These are phyloP conservation scores for Globisporangium nagaii DNA, from an alignment of 352 stramenopile genomes.

Conservation along the genomic window DNA sequence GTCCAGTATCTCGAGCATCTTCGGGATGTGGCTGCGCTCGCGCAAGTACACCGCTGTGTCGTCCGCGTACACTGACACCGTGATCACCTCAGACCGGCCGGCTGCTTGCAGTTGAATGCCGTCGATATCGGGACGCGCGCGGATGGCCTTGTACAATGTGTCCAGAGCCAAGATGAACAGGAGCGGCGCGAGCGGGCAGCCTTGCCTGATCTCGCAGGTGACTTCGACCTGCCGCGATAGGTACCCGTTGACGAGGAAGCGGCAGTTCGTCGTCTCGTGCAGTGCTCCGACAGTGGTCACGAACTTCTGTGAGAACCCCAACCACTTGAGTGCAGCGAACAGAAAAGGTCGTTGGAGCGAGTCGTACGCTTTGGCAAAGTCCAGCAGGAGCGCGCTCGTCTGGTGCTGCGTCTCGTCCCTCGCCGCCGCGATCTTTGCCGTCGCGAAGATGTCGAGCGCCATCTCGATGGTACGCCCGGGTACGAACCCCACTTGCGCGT, in stretches of 20 bases:
- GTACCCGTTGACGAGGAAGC: constrained; percentile 11
- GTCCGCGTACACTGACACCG: constrained; percentile 15
- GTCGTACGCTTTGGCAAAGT: constrained; percentile 17
- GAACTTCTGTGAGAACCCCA: constrained; percentile 13
- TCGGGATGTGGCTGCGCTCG: not conserved
- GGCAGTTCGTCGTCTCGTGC: not conserved
- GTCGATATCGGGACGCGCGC: not conserved
- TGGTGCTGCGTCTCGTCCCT: not conserved
- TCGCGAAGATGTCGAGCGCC: not conserved
- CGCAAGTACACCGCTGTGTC: constrained; percentile 14
- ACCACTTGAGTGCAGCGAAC: constrained; percentile 11
- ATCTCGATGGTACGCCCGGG: not conserved
- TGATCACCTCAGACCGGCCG: not conserved
- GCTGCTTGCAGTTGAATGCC: not conserved
- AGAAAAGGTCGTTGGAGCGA: constrained; percentile 10
- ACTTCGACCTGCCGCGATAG: not conserved
- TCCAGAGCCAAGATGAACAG: constrained; percentile 18
- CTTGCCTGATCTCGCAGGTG: constrained; percentile 14
- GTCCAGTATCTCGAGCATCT: not conserved
- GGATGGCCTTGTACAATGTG: constrained; percentile 7
- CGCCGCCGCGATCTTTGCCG: not conserved
- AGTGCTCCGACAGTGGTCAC: not conserved
- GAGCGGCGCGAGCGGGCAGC: constrained; percentile 16
- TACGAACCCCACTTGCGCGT: constrained; percentile 19
- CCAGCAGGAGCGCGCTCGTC: constrained; percentile 1